Evolutionary conservation across 805 yeast species (phyloP).

Genomic region (Starmerella bombicola): DNA sequence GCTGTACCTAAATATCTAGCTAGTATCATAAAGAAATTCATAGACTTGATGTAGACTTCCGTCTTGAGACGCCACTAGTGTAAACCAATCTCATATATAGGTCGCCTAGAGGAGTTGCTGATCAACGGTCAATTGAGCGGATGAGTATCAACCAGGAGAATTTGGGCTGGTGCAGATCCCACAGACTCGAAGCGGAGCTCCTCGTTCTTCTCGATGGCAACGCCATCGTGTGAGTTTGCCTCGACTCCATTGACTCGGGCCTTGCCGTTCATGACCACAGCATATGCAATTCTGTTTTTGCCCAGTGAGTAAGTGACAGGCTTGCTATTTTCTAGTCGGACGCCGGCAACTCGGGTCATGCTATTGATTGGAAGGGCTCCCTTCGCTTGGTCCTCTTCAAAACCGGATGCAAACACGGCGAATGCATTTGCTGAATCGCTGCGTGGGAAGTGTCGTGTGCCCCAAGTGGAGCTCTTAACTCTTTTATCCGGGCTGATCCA

Average conservation of each 20-base stretch:
- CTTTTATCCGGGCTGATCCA: constrained; percentile 15
- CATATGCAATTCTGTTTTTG: constrained; percentile 14
- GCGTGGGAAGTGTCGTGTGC: constrained; percentile 16
- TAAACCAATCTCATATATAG: too few relatives aligned
- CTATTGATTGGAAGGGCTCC: constrained; percentile 18
- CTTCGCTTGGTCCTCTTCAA: constrained; percentile 12
- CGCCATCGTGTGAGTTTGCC: constrained; percentile 17
- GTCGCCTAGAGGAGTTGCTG: too few relatives aligned
- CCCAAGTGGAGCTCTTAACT: constrained; percentile 12
- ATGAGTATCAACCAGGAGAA: constrained; percentile 16
- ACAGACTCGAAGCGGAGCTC: constrained; percentile 9
- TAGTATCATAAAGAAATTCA: too few relatives aligned
- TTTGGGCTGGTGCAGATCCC: constrained; percentile 10
- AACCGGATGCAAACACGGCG: constrained; percentile 13
- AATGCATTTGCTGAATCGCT: constrained; percentile 7
- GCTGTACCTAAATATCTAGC: too few relatives aligned
- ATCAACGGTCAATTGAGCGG: too few relatives aligned
- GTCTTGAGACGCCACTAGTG: too few relatives aligned
- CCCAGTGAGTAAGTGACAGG: constrained; percentile 11
- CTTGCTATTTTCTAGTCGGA: constrained; percentile 9
- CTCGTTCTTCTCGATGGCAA: constrained; percentile 13
- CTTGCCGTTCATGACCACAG: constrained; percentile 13
- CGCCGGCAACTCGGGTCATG: constrained; percentile 13
- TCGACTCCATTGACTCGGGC: constrained; percentile 14
- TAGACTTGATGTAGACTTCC: too few relatives aligned